Conservation (phyloP, 2,329 filamentous ascomycete genomes). For the Venturia effusa region DNA sequence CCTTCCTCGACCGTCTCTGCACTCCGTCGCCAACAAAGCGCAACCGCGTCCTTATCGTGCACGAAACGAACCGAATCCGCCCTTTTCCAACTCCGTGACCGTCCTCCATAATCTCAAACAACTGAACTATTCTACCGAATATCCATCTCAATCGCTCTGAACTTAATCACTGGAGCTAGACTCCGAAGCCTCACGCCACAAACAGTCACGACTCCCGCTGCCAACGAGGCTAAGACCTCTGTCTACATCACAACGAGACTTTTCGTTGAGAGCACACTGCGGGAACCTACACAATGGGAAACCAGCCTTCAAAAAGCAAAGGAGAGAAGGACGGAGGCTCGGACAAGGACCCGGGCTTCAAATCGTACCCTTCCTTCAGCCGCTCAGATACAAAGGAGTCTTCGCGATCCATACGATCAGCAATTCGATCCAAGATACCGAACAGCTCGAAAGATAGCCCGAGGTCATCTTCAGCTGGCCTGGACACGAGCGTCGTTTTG, state of each 20-base stretch:
- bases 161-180: neutral
- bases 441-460: conserved; percentile 70
- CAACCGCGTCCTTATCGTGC: neutral
- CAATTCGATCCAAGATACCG: conserved; percentile 80
- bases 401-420: conserved; percentile 69
- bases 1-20: neutral
- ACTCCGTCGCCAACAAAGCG: neutral
- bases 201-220: neutral
- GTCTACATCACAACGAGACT: neutral
- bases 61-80: neutral
- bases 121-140: neutral
- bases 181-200: neutral
- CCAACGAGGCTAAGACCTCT: neutral
- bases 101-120: neutral
- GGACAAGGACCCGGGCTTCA: conserved; percentile 44
- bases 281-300: conserved; percentile 4
- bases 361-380: conserved; percentile 84
- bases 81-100: neutral
- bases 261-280: neutral
- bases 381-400: conserved; percentile 91
- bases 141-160: neutral
- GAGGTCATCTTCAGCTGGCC: conserved; percentile 55
- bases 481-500: conserved; percentile 36
- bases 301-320: conserved; percentile 8
- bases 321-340: neutral